phyloP scores from a whole-genome alignment of 192 early-diverging fungal species.

The Radiomyces spectabilis region DNA sequence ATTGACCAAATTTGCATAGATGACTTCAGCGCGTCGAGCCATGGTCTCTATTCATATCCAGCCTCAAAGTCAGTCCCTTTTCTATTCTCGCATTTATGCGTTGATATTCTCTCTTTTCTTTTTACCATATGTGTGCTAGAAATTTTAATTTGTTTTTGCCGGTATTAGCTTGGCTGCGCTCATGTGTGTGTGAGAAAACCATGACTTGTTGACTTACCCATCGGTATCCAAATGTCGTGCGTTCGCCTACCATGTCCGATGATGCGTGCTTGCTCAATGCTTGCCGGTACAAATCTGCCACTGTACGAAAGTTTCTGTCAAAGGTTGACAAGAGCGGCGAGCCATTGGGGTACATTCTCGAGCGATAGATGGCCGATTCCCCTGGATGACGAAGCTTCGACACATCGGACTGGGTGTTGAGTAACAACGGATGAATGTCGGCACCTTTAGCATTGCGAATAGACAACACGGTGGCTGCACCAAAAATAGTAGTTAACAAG shows the following conservation, averaged over 20 bases:
- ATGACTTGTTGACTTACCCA: constrained; percentile 18
- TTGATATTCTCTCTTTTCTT: not conserved
- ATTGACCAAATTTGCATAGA: too few species aligned
- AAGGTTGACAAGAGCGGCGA: constrained; percentile 26
- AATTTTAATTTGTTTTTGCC: not conserved
- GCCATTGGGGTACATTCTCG: constrained; percentile 33
- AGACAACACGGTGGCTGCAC: constrained; percentile 30
- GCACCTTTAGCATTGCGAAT: constrained; percentile 31
- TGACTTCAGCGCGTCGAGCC: too few species aligned
- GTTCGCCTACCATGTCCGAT: constrained; percentile 1
- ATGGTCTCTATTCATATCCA: too few species aligned
- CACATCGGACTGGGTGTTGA: constrained; percentile 43
- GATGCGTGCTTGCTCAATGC: constrained; percentile 14
- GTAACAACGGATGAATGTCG: constrained; percentile 53
- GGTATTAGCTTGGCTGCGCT: not conserved
- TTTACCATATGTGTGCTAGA: constrained; percentile 35
- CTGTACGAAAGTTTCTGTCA: constrained; percentile 31
- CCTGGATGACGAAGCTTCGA: constrained; percentile 37
- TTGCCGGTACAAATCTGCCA: constrained; percentile 38
- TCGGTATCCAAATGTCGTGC: not conserved
- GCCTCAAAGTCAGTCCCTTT: not conserved
- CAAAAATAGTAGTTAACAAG: constrained; percentile 28
- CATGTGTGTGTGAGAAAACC: not conserved
- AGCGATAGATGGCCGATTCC: constrained; percentile 47
- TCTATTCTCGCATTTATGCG: not conserved